Evolutionary conservation across 208 protist genomes (phyloP), one percentile per base, ranked within the genome.

Genomic region (Zelonia costaricensis): DNA sequence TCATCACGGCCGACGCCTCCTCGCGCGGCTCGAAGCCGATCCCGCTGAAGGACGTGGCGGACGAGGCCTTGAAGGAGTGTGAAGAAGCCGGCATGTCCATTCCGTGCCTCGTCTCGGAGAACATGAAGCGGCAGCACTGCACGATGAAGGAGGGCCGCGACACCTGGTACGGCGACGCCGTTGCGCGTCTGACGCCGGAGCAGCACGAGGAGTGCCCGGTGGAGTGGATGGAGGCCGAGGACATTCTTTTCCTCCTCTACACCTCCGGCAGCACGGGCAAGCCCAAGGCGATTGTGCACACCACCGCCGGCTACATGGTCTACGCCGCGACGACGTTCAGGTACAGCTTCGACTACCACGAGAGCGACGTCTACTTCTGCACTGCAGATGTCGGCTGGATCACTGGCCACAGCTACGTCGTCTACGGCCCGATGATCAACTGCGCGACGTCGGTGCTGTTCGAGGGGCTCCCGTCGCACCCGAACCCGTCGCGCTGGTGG

Each of bases 171-270:
- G 64, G 44, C 56, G 91, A 96, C 33, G 83, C 70, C 22, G 45
- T 65, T 0, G 62, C 62, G 13, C 67, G 59, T 31, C 53, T 82
- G 44, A 81, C 71, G 6, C 64, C 43, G 0, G 44, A 53, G 27
- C 51, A 79, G 72, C 45, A 66, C 36, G 81, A 36, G 49, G 61
- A 73, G 27, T 88, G 92, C 73, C 80, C 78, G 13, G 56, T 89
- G 46, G 97, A 94, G 62, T 96, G 87, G 84, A 77, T 99, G 58
- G 91, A 88, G 16, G 77, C 87, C 3, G 98, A 99, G 79, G 94
- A 99, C 73, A 82, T 90, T 15, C 83, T 99, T 7, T 99, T 99
- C 65, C 72, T 99, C 62, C 85, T 99, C 12, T 99, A 99, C 84
- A 99, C 98, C 12, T 96, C 83, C 62, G 97, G 97, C 57, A 98